phyloP scores from a whole-genome alignment of 768 basidiomycete species.

The Infundibulicybe gibba region DNA sequence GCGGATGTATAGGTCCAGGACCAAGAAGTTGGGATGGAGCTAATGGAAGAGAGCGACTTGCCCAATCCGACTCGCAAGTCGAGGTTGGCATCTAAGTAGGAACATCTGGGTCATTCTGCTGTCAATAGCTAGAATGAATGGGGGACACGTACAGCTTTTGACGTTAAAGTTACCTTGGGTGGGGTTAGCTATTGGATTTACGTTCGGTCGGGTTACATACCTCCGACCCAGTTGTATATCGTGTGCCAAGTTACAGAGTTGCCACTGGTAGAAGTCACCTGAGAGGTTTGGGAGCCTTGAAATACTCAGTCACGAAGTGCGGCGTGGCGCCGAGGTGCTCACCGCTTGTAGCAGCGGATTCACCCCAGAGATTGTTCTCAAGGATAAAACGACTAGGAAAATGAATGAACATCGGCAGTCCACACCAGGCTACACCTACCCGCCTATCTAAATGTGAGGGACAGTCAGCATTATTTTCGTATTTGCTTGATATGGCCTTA shows the following conservation, averaged over 20 bases:
- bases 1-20: constrained; percentile 25
- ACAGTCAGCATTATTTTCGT: background rate
- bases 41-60: constrained; percentile 21
- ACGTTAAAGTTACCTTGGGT: constrained; percentile 12
- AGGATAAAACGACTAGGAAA: constrained; percentile 18
- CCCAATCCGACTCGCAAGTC: constrained; percentile 23
- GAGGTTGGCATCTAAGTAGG: constrained; percentile 24
- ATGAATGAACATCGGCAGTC: background rate
- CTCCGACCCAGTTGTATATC: constrained; percentile 27
- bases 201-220: constrained; percentile 6
- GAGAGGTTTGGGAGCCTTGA: constrained; percentile 25
- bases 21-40: constrained; percentile 28
- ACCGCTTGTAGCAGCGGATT: constrained; percentile 22
- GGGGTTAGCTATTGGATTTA: too few relatives aligned
- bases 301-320: background rate
- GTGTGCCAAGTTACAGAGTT: constrained; percentile 26
- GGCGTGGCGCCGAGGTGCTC: background rate
- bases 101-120: background rate
- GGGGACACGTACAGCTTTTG: constrained; percentile 24
- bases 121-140: background rate
- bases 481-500: background rate
- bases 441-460: constrained; percentile 7
- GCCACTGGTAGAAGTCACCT: constrained; percentile 21
- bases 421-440: constrained; percentile 4
- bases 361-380: constrained; percentile 29